Conservation (phyloP, 345 rosid species). For the Carallia pectinifolia region DNA sequence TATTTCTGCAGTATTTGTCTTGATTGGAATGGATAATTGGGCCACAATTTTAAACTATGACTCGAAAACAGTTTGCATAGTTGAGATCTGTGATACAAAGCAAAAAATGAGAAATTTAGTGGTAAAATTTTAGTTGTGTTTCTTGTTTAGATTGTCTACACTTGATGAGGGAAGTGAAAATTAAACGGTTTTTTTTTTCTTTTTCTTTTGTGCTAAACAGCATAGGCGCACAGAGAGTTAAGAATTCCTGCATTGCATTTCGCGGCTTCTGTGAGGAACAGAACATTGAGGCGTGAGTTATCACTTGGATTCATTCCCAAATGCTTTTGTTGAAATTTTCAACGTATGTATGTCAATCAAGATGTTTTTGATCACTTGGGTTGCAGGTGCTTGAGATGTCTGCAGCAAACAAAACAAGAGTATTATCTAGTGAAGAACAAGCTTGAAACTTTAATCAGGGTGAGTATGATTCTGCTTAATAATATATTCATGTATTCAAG, state of each 20-base stretch:
- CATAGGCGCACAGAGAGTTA: constrained; percentile 89
- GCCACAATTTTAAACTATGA: no score
- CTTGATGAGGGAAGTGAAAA: constrained; percentile 8
- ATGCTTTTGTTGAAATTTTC: background rate
- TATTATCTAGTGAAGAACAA: constrained; percentile 68
- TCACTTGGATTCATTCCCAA: background rate
- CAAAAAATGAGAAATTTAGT: background rate
- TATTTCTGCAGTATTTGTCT: background rate
- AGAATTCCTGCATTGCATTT: constrained; percentile 74
- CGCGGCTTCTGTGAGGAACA: constrained; percentile 81
- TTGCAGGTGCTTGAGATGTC: constrained; percentile 71
- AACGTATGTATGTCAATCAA: background rate
- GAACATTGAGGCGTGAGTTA: constrained; percentile 68
- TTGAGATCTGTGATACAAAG: background rate
- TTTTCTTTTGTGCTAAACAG: constrained; percentile 41
- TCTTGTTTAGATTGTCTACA: background rate
- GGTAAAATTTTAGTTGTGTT: background rate
- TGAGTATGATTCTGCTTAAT: constrained; percentile 23
- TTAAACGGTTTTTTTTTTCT: constrained; percentile 1
- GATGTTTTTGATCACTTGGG: background rate
- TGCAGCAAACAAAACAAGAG: constrained; percentile 85
- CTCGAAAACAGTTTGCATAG: background rate
- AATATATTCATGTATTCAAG: background rate
- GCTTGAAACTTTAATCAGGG: constrained; percentile 75
- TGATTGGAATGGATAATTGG: background rate